Base-by-base conservation (phyloP, 345 rosid species). In the Brassica incana region DNA sequence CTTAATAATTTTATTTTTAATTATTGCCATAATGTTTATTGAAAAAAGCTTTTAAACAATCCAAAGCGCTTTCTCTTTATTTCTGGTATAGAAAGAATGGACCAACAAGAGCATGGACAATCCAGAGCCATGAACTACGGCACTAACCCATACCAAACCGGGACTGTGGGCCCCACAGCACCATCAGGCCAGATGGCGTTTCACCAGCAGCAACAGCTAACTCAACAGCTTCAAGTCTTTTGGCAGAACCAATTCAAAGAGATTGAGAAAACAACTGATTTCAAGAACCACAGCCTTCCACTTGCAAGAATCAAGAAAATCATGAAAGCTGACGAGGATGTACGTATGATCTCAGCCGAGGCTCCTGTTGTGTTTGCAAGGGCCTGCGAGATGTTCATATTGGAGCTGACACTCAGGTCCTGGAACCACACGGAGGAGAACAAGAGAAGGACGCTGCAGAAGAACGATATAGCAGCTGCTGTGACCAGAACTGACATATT, bases 261-360 rank as follows among this genome's bases (percentile, higher is more conserved):
- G 56, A 89, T 95, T 2, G 97, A 90, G 71, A 89, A 87, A 61
- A 91, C 90, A 29, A 82, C 89, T 0, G 99, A 92, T 80, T 38
- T 95, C 84, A 95, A 90, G 88, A 90, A 90, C 83, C 99, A 95
- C 69, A 92, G 93, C 86, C 94, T 95, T 81, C 97, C 99, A 0
- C 72, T 95, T 4, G 97, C 97, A 0, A 90, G 99, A 84, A 95
- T 95, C 86, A 95, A 95, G 91, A 95, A 95, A 84, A 95, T 95
- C 89, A 95, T 95, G 97, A 95, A 95, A 82, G 99, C 99, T 0
- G 99, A 95, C 8, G 99, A 95, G 77, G 99, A 95, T 43, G 99
- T 95, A 40, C 89, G 94, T 77, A 95, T 92, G 99, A 95, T 95
- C 75, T 95, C 99, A 0, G 97, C 99, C 4, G 99, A 95, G 81